phyloP scores from a whole-genome alignment of 2,329 filamentous ascomycete genomes.

The Aspergillus calidoustus region DNA sequence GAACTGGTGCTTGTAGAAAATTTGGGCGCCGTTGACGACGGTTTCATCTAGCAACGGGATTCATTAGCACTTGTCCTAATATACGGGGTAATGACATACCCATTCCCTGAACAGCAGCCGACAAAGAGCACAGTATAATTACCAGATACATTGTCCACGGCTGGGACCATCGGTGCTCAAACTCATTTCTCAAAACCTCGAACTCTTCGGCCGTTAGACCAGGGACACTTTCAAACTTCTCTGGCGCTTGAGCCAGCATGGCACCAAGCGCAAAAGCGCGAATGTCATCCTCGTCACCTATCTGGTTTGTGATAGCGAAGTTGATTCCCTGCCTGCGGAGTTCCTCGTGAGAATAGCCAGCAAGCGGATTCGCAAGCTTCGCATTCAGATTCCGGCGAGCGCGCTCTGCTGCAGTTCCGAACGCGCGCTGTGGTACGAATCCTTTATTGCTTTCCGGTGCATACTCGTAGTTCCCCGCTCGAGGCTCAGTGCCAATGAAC shows the following conservation, averaged over 20 bases:
- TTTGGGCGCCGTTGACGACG: constrained; percentile 70
- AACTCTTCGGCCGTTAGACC: constrained; percentile 64
- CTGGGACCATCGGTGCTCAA: constrained; percentile 71
- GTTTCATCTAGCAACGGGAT: constrained; percentile 60
- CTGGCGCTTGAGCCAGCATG: constrained; percentile 60
- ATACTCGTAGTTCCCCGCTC: constrained; percentile 21
- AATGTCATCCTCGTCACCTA: constrained; percentile 61
- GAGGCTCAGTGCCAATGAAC: constrained; percentile 11
- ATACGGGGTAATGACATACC: constrained; percentile 36
- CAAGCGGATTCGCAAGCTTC: constrained; percentile 59
- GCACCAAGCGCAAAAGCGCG: constrained; percentile 65
- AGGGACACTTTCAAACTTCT: constrained; percentile 55
- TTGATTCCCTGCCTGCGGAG: constrained; percentile 61
- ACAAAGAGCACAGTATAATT: constrained; percentile 68
- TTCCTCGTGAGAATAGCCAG: constrained; percentile 54
- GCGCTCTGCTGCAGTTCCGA: constrained; percentile 44
- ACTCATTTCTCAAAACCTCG: constrained; percentile 62
- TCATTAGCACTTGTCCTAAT: background rate
- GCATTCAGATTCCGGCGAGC: constrained; percentile 50
- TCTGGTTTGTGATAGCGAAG: constrained; percentile 61
- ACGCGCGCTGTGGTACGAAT: constrained; percentile 29
- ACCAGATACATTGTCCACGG: constrained; percentile 68
- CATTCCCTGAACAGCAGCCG: constrained; percentile 73
- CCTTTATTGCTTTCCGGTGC: constrained; percentile 20
- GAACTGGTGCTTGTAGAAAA: constrained; percentile 67